Evolutionary conservation across 495 filamentous ascomycete species (phyloP).

Genomic region (Cercophora samala): DNA sequence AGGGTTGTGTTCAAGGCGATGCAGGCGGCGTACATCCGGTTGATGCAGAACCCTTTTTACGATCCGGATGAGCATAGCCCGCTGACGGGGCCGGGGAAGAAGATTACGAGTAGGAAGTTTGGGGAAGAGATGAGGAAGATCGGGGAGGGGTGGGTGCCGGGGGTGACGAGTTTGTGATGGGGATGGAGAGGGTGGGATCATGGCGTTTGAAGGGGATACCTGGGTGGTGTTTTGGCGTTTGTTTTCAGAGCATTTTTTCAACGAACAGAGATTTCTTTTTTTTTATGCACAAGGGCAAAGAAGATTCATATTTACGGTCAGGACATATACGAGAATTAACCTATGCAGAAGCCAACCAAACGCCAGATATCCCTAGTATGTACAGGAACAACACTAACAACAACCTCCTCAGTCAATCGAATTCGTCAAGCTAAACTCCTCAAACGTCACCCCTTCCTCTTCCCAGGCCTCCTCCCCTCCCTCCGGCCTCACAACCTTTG

Average conservation of each 20-base stretch:
- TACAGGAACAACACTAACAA: background rate
- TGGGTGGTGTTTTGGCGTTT: conserved; percentile 7
- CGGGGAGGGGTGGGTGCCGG: conserved; percentile 66
- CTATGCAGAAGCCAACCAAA: background rate
- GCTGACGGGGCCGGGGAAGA: conserved; percentile 49
- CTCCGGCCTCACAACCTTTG: conserved; percentile 35
- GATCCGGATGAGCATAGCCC: conserved; percentile 79
- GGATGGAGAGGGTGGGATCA: background rate
- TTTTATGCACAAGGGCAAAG: background rate
- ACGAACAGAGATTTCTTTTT: background rate
- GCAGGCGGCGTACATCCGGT: conserved; percentile 82
- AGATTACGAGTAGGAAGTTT: conserved; percentile 78
- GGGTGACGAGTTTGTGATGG: conserved; percentile 42
- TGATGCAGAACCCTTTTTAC: conserved; percentile 95
- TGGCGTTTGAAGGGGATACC: conserved; percentile 1
- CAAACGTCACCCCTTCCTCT: conserved; percentile 39
- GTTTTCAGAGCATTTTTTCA: background rate
- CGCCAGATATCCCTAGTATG: background rate
- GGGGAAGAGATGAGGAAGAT: conserved; percentile 78
- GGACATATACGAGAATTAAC: background rate
- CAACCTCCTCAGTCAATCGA: background rate
- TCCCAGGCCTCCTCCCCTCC: conserved; percentile 31
- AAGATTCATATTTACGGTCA: background rate
- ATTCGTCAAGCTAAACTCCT: conserved; percentile 40
- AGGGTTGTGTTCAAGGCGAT: conserved; percentile 83